These are phyloP conservation scores for Alternaria arbusti DNA, from an alignment of 2,329 filamentous ascomycete species.

Conservation along the genomic window DNA sequence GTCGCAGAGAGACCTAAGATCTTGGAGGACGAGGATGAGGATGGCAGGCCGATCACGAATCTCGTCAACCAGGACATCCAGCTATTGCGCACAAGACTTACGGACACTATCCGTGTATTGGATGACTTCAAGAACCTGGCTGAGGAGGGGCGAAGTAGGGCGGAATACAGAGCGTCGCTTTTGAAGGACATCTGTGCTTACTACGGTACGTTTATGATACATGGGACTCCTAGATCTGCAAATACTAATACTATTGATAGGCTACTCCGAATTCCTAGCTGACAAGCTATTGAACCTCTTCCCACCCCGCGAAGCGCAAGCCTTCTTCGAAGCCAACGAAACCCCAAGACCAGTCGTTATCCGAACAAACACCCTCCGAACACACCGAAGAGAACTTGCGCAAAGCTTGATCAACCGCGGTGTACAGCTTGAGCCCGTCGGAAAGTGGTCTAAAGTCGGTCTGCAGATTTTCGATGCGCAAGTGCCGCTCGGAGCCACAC, in stretches of 20 bases:
- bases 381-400: slow-evolving; percentile 78
- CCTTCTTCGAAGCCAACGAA: slow-evolving; percentile 99
- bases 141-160: slow-evolving; percentile 79
- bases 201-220: slow-evolving; percentile 62
- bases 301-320: slow-evolving; percentile 89
- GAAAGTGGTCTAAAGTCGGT: slow-evolving; percentile 98
- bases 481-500: slow-evolving; percentile 88
- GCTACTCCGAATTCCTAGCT: slow-evolving; percentile 92
- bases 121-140: slow-evolving; percentile 85
- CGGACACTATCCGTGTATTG: slow-evolving; percentile 88
- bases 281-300: slow-evolving; percentile 96
- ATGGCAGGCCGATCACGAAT: slow-evolving; percentile 62
- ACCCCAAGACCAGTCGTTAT: slow-evolving; percentile 92
- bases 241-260: not conserved
- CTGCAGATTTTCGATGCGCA: slow-evolving; percentile 94
- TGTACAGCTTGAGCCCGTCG: slow-evolving; percentile 93
- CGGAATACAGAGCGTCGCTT: slow-evolving; percentile 86
- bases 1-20: slow-evolving; percentile 69
- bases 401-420: slow-evolving; percentile 95
- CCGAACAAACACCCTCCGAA: slow-evolving; percentile 91
- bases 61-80: slow-evolving; percentile 85
- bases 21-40: slow-evolving; percentile 65
- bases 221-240: not conserved
- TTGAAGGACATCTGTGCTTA: slow-evolving; percentile 93
- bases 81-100: slow-evolving; percentile 85